Evolutionary conservation across 2,329 filamentous ascomycete genomes (phyloP), one percentile per base, ranked within the genome.

Genomic region (Scolecobasidium constrictum): DNA sequence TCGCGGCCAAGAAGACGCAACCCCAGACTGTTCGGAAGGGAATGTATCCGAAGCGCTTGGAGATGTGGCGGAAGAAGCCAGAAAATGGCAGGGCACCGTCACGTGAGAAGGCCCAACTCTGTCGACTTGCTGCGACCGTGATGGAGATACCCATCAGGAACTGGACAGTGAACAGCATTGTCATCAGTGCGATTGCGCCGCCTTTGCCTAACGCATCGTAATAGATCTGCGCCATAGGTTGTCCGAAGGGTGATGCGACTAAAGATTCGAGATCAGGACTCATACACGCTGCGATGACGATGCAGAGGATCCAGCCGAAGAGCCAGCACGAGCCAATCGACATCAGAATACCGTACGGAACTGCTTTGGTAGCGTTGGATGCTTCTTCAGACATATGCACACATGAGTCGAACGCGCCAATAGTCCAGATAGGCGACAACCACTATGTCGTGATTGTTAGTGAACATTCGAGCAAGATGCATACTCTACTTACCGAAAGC

Each of bases 41-140:
- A 41, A 77, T 78, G 49, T 71, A 75, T 9, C 69, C 71, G 33
- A 78, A 66, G 2, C 61, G 62, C 46, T 66, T 67, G 48, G 67
- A 73, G 52, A 79, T 72, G 5, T 67, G 65, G 22, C 73, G 65
- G 56, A 78, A 74, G 56, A 73, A 77, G 4, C 47, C 55, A 2
- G 72, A 75, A 53, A 79, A 78, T 0, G 76, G 76, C 1, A 80
- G 62, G 1, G 75, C 76, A 2, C 73, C 74, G 50, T 80, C 76
- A 18, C 76, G 68, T 6, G 72, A 73, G 53, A 80, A 80, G 0
- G 76, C 76, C 76, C 76, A 81, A 21, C 65, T 67, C 56, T 80
- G 76, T 4, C 77, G 67, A 4, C 72, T 76, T 4, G 71, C 72
- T 1, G 76, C 76, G 3, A 78, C 69, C 3, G 75, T 58, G 42